These are phyloP conservation scores for Amaranthus tricolor DNA, from an alignment of 179 eudicot species.

Conservation along the genomic window DNA sequence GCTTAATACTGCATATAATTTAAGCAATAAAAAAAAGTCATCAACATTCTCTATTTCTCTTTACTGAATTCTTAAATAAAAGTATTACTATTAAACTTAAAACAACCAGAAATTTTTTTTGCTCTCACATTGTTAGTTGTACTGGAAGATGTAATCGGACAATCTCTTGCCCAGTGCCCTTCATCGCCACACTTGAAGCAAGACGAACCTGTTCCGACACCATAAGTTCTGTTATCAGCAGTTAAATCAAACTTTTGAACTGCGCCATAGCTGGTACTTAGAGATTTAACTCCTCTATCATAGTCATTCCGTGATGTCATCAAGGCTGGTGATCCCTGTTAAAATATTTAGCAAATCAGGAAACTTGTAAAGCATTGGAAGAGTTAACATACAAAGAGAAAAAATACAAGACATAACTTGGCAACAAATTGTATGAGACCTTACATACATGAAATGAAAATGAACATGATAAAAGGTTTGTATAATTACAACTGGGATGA, in stretches of 20 bases:
- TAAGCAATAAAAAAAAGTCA: too few relatives aligned
- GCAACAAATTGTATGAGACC: too few relatives aligned
- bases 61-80: too few relatives aligned
- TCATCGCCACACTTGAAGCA: slow-evolving; percentile 40
- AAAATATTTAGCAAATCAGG: background rate
- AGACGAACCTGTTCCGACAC: slow-evolving; percentile 18
- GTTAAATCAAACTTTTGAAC: slow-evolving; percentile 16
- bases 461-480: too few relatives aligned
- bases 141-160: slow-evolving; percentile 2
- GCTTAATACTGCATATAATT: too few relatives aligned
- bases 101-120: too few relatives aligned
- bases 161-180: slow-evolving; percentile 32
- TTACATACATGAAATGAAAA: too few relatives aligned
- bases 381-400: too few relatives aligned
- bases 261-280: slow-evolving; percentile 11
- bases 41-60: too few relatives aligned
- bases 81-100: too few relatives aligned
- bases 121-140: background rate
- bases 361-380: background rate
- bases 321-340: slow-evolving; percentile 34
- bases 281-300: slow-evolving; percentile 14
- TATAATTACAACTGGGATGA: too few relatives aligned
- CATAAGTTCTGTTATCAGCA: slow-evolving; percentile 13
- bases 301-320: slow-evolving; percentile 33
- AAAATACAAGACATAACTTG: background rate